Conservation (phyloP, 805 yeast species). For the Vanderwaltozyma tropicalis region DNA sequence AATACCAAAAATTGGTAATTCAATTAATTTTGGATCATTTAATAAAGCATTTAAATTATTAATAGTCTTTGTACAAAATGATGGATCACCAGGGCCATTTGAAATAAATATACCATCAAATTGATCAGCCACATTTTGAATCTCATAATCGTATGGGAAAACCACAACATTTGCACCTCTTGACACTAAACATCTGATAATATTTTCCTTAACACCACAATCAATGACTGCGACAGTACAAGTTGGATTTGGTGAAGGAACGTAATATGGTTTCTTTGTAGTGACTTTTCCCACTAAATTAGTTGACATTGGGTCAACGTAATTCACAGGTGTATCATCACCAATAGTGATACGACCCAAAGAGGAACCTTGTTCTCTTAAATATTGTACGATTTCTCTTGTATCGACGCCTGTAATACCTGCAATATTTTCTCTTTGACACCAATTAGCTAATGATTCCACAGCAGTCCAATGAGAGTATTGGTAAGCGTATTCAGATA, state of each 20-base stretch:
- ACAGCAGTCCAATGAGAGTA: slow-evolving; percentile 99
- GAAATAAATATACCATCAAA: slow-evolving; percentile 93
- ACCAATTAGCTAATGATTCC: slow-evolving; percentile 90
- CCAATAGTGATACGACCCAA: slow-evolving; percentile 84
- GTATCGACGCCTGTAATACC: slow-evolving; percentile 97
- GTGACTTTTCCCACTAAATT: slow-evolving; percentile 90
- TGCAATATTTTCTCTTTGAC: slow-evolving; percentile 91
- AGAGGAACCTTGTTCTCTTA: slow-evolving; percentile 94
- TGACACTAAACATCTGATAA: slow-evolving; percentile 81
- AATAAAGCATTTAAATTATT: slow-evolving; percentile 62
- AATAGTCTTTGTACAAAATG: slow-evolving; percentile 75
- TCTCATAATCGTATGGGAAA: slow-evolving; percentile 90
- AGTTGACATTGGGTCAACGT: slow-evolving; percentile 80
- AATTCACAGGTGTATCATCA: slow-evolving; percentile 22
- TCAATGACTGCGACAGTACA: slow-evolving; percentile 84
- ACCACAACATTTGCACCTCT: slow-evolving; percentile 96
- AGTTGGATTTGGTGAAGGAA: slow-evolving; percentile 42
- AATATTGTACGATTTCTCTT: slow-evolving; percentile 80
- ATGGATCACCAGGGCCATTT: slow-evolving; percentile 97
- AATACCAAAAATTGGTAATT: slow-evolving; percentile 91
- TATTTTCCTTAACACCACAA: slow-evolving; percentile 98
- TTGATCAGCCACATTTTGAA: slow-evolving; percentile 79
- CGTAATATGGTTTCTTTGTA: slow-evolving; percentile 90
- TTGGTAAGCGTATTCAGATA: slow-evolving; percentile 87
- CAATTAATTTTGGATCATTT: slow-evolving; percentile 39